Percentiles rank a stretch among this genome's conserved stretches.
Evolutionary conservation across 2,329 filamentous ascomycete genomes (phyloP).

Genomic region (Talaromyces marneffei): DNA sequence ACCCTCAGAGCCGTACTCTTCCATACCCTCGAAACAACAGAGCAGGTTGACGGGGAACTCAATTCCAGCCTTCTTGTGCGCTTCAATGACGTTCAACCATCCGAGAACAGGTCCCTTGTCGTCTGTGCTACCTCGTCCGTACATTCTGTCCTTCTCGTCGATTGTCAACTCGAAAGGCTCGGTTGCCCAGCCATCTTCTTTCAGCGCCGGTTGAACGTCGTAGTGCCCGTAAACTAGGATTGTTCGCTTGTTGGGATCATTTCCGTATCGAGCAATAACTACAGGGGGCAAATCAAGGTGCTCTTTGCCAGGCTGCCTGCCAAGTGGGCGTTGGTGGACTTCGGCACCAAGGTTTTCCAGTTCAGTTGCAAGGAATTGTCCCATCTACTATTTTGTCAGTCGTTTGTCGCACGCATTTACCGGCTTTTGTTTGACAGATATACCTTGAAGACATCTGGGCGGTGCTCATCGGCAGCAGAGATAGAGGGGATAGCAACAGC

Average conservation of each 20-base stretch:
- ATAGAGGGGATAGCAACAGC: conserved; percentile 96
- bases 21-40: conserved; percentile 99
- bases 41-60: conserved; percentile 96
- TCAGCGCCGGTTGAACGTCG: conserved; percentile 91
- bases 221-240: conserved; percentile 98
- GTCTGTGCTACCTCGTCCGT: conserved; percentile 88
- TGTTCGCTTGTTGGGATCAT: conserved; percentile 85
- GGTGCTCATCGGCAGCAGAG: conserved; percentile 81
- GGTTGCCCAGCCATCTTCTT: conserved; percentile 91
- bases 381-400: conserved; percentile 57
- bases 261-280: conserved; percentile 85
- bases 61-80: conserved; percentile 88
- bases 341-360: conserved; percentile 77
- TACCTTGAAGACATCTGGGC: conserved; percentile 81
- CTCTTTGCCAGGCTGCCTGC: conserved; percentile 87
- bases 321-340: conserved; percentile 79
- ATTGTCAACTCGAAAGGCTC: conserved; percentile 86
- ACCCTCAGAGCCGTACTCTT: conserved; percentile 96
- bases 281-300: conserved; percentile 88
- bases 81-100: conserved; percentile 97
- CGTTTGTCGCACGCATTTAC: too few species aligned
- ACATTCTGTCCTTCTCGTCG: conserved; percentile 91
- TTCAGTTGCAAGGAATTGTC: conserved; percentile 78
- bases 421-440: conserved; percentile 16
- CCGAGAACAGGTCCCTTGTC: conserved; percentile 97